Base-by-base conservation (phyloP, 176 grass and related monocot species). In the Elymus sibiricus region DNA sequence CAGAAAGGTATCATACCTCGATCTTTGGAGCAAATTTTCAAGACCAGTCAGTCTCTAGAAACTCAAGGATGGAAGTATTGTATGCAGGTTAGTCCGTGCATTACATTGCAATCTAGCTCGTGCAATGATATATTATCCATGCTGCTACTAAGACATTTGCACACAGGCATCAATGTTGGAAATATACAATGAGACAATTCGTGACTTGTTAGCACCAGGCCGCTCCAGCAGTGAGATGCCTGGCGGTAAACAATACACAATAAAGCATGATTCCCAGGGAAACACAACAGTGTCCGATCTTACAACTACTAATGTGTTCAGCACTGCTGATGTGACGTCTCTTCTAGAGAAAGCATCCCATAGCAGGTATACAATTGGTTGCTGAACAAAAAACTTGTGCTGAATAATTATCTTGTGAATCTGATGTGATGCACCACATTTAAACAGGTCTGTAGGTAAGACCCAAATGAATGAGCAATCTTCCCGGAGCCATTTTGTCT, bases 381-480 rank as follows among this genome's bases (percentile, higher is more conserved):
- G 37, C 13, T 65, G 35, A 66, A 44, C 14, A 37, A 14, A 15
- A 74, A 28, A 17, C 7, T 5, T 66, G 26, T 80, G 19, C 13
- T 21, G 37, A 35, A 21, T 16, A 67, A 58, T 38, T 60, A 6
- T 79, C 6, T 17, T 35, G 37, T 38, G 37, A 19, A 12, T 76
- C 6, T 91, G 8, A 81, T 72, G 0, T 17, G 77, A 51, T 78
- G 27, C 3, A 59, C 22, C 62, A 17, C 25, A 80, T 74, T 35
- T 68, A 61, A 61, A 65, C 85, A 99, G 97, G 69, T 99, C 97
- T 71, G 94, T 99, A 17, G 90, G 94, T 46, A 94, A 40, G 89
- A 99, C 97, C 64, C 94, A 97, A 78, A 93, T 96, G 92, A 99
- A 99, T 55, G 97, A 99, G 66, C 85, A 99, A 60, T 99, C 97